Evolutionary conservation across 2,329 filamentous ascomycete genomes (phyloP), one percentile per base, ranked within the genome.

Genomic region (Hypoxylon sp.): DNA sequence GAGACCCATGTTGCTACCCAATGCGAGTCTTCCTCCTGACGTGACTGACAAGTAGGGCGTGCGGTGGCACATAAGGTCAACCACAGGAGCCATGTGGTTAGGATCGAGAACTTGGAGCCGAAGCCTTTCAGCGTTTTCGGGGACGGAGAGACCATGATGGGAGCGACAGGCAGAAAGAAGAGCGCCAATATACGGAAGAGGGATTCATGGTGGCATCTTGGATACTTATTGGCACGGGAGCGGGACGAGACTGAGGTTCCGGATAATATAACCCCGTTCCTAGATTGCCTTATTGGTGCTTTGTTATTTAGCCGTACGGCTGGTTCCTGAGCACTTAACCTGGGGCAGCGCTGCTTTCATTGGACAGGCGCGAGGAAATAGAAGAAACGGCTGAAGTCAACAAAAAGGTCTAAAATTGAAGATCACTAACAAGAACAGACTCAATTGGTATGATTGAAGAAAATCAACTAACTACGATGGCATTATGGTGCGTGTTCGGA

Each of bases 1-100:
- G 86, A 81, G 0, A 85, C 84, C 89, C 88, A 91, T 1, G 85
- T 87, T 65, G 86, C 83, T 4, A 89, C 83, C 88, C 88, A 90
- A 68, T 88, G 85, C 28, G 66, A 72, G 44, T 80, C 72, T 30
- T 76, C 76, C n/a, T 77, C 74, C 54, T 72, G 71, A 8, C 67
- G 61, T n/a, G 42, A 16, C 40, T 62, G 60, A 30, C 16, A 20
- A 14, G 64, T 61, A 30, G 72, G 71, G 22, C 32, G 61, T 32
- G 69, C 69, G 28, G 55, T 33, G 8, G 57, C 55, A 24, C 54
- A 64, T 26, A 64, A 42, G 24, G 51, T 45, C 49, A 62, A 51
- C 65, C 71, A 71, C 9, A 73, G 55, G 32, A 74, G 54, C 62
- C 70, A 72, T 16, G 57, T 49, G 30, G 66, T 59, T 11, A 67